Percentiles rank a stretch among this genome's conserved stretches.
phyloP scores from a whole-genome alignment of 2,329 filamentous ascomycete species.

The Lecanicillium sp. region DNA sequence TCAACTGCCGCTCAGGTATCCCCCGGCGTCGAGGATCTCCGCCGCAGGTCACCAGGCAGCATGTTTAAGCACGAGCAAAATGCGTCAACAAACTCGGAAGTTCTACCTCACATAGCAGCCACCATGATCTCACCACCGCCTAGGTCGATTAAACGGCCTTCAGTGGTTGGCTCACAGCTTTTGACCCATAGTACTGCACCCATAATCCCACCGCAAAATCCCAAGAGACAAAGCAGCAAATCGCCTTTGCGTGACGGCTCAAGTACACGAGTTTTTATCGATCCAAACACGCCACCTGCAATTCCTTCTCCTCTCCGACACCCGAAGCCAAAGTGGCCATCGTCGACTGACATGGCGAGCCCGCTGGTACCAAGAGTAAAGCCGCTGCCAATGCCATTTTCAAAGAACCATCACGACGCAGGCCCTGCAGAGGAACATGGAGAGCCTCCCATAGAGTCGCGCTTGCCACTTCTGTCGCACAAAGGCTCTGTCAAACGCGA shows the following conservation, averaged over 20 bases:
- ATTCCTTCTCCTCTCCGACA: slow-evolving; percentile 6
- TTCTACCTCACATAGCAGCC: not conserved
- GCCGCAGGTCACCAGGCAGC: slow-evolving; percentile 43
- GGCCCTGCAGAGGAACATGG: not conserved
- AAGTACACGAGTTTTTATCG: slow-evolving; percentile 8
- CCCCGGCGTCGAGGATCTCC: slow-evolving; percentile 40
- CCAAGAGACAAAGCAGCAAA: not conserved
- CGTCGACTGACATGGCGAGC: not conserved
- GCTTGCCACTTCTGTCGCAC: slow-evolving; percentile 19
- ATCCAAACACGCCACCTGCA: slow-evolving; percentile 8
- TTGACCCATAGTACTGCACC: not conserved
- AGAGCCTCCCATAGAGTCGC: not conserved
- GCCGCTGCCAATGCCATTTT: slow-evolving; percentile 6
- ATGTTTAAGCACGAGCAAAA: slow-evolving; percentile 4
- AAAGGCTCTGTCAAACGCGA: slow-evolving; percentile 20
- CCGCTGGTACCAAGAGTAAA: slow-evolving; percentile 7
- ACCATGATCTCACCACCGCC: slow-evolving; percentile 1
- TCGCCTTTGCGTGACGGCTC: not conserved
- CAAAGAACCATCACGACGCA: not conserved
- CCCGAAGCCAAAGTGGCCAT: slow-evolving; percentile 2
- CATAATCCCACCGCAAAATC: not conserved
- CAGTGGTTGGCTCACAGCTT: not conserved
- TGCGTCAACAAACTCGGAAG: not conserved
- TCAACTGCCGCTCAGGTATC: slow-evolving; percentile 43
- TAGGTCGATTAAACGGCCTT: slow-evolving; percentile 5